These are phyloP conservation scores for Aspergillus amoenus DNA, from an alignment of 2,329 filamentous ascomycete species.

Conservation along the genomic window DNA sequence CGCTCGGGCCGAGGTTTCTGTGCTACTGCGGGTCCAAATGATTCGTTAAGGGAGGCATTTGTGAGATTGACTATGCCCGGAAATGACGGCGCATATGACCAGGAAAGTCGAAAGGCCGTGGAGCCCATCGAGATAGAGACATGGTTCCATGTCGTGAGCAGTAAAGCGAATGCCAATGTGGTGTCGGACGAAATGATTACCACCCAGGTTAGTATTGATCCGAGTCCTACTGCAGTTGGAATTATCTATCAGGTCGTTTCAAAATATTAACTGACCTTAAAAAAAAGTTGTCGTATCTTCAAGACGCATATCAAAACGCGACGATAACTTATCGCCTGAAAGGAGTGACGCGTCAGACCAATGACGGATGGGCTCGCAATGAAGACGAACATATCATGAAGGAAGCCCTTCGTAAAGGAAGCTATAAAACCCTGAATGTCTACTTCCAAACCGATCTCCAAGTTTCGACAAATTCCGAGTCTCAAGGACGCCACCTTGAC, in stretches of 20 bases:
- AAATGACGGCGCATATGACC: slow-evolving; percentile 1
- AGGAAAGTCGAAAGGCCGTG: slow-evolving; percentile 20
- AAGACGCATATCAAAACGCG: slow-evolving; percentile 46
- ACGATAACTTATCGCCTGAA: slow-evolving; percentile 52
- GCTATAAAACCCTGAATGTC: slow-evolving; percentile 56
- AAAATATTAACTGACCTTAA: background rate
- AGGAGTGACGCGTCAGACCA: slow-evolving; percentile 51
- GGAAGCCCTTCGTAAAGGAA: slow-evolving; percentile 52
- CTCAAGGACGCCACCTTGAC: slow-evolving; percentile 20
- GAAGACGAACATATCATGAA: slow-evolving; percentile 54
- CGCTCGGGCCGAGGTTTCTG: slow-evolving; percentile 27
- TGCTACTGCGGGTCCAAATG: slow-evolving; percentile 30
- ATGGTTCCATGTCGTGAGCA: slow-evolving; percentile 46
- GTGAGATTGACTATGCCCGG: slow-evolving; percentile 23
- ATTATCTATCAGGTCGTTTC: background rate
- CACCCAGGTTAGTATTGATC: slow-evolving; percentile 30
- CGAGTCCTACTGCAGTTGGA: background rate
- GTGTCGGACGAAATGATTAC: slow-evolving; percentile 36
- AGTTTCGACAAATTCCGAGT: slow-evolving; percentile 21
- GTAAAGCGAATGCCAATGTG: slow-evolving; percentile 25
- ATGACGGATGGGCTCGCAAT: slow-evolving; percentile 56
- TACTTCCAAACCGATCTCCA: slow-evolving; percentile 60
- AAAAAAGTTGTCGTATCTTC: slow-evolving; percentile 36
- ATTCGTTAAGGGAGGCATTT: slow-evolving; percentile 27
- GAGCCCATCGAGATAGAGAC: slow-evolving; percentile 38